phyloP scores from a whole-genome alignment of 257 asterid genomes.

The Plantago major region DNA sequence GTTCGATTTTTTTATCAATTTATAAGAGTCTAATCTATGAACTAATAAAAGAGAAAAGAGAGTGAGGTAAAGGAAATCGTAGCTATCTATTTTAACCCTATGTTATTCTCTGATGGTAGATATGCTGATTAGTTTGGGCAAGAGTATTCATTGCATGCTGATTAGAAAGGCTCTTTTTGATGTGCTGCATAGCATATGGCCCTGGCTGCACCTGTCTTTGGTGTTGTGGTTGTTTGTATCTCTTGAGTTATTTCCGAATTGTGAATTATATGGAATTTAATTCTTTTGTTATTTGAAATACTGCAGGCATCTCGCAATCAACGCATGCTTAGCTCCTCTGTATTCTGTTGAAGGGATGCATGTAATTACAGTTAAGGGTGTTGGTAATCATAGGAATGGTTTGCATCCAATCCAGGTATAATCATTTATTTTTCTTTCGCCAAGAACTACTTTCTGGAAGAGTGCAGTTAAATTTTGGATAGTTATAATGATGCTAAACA shows the following conservation, averaged over 20 bases:
- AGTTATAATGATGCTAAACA: too few relatives aligned
- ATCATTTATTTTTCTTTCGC: constrained; percentile 5
- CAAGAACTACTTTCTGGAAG: not conserved
- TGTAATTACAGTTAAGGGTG: constrained; percentile 87
- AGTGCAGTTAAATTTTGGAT: too few relatives aligned
- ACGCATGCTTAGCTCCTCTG: constrained; percentile 98
- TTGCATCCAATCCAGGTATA: constrained; percentile 93
- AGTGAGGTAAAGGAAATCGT: too few relatives aligned
- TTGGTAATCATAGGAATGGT: constrained; percentile 73
- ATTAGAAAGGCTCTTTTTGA: constrained; percentile 7
- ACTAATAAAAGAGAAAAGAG: too few relatives aligned
- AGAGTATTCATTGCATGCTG: too few relatives aligned
- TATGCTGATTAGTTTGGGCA: too few relatives aligned
- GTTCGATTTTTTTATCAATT: too few relatives aligned
- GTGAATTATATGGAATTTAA: constrained; percentile 11
- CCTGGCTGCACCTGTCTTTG: too few relatives aligned
- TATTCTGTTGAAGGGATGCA: too few relatives aligned
- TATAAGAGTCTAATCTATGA: too few relatives aligned
- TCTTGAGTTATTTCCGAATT: constrained; percentile 2
- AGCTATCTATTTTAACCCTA: too few relatives aligned
- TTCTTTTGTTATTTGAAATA: constrained; percentile 6
- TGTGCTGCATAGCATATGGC: constrained; percentile 5
- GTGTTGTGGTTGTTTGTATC: constrained; percentile 3
- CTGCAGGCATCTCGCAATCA: constrained; percentile 75
- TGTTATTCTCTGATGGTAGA: too few relatives aligned